Evolutionary conservation across 73 alveolate species (phyloP).

Genomic region (Stentor coeruleus): DNA sequence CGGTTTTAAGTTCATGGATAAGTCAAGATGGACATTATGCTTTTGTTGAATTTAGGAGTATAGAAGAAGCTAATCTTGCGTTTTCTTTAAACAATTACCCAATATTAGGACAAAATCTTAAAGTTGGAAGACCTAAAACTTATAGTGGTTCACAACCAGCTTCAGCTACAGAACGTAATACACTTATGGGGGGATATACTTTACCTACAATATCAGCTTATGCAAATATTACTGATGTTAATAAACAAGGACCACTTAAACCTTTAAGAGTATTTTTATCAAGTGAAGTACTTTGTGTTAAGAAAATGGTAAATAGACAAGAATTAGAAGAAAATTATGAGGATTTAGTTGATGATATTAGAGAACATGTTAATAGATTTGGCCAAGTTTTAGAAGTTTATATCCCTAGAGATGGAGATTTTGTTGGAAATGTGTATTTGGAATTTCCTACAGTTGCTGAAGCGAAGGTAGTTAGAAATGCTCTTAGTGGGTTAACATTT

Average conservation of each 20-base stretch:
- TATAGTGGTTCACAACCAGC: slow-evolving; percentile 16
- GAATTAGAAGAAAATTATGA: slow-evolving; percentile 29
- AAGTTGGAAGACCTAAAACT: slow-evolving; percentile 42
- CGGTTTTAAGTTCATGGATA: slow-evolving; percentile 47
- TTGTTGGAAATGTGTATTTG: slow-evolving; percentile 26
- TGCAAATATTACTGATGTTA: slow-evolving; percentile 24
- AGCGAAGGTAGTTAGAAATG: slow-evolving; percentile 20
- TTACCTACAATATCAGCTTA: slow-evolving; percentile 21
- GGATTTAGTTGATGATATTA: slow-evolving; percentile 33
- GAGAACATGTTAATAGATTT: slow-evolving; percentile 29
- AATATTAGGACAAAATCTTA: slow-evolving; percentile 27
- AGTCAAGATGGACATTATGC: slow-evolving; percentile 52
- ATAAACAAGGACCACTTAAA: slow-evolving; percentile 3
- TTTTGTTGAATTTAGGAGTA: slow-evolving; percentile 44
- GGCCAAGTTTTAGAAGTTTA: slow-evolving; percentile 28
- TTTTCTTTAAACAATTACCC: slow-evolving; percentile 22
- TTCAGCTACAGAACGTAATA: slow-evolving; percentile 22
- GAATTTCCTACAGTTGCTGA: slow-evolving; percentile 18
- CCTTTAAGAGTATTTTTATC: not conserved
- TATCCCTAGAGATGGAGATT: slow-evolving; percentile 26
- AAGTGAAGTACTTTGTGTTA: slow-evolving; percentile 27
- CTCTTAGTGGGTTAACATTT: not conserved
- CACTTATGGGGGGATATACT: slow-evolving; percentile 22
- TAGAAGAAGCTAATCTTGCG: slow-evolving; percentile 47
- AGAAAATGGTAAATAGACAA: slow-evolving; percentile 23